Base-by-base conservation (phyloP, 2,329 filamentous ascomycete species). In the Epichloe scottii region DNA sequence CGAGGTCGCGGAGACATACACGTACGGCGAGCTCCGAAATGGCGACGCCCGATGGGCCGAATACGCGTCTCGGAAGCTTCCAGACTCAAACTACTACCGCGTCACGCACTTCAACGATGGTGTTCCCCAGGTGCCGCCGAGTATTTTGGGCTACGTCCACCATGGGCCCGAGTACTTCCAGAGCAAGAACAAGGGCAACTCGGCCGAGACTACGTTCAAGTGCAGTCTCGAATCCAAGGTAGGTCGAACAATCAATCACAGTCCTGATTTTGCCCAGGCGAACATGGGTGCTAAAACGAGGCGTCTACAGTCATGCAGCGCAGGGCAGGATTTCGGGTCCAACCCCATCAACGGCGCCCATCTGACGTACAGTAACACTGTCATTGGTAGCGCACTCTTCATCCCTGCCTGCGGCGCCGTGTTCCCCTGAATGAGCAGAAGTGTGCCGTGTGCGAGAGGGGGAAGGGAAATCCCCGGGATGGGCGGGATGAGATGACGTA, bases 81-180 rank as follows among this genome's bases (percentile, higher is more conserved):
- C 35, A 8, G 49, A 46, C 14, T 19, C 41, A 6, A 46, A 17
- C 2, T 50, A 50, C 21, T 50, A 38, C 21, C 49, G 41, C 33
- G 35, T 50, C 33, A 50, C 49, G 3, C 49, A 50, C 26, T 17
- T 10, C 49, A 50, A 50, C n/a, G 49, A 50, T 11, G 49, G 49
- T 35, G 49, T 50, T 15, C 49, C 49, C 11, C 49, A 50, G 26
- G 38, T 50, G 21, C 49, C 49, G 15, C 49, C 49, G 41, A 21
- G 33, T 4, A 5, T 33, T 19, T 42, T 50, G 3, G 49, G 49
- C 17, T 50, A 50, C n/a, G 42, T 43, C 12, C 49, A 50, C n/a
- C 49, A 50, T 34, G 42, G 49, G 12, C 19, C 41, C 7, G 49
- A 50, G 43, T 50, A 50, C 37, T 50, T 17, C 26, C 41, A 46